A percentile compares a stretch with the other conserved stretches of the same genome.
Evolutionary conservation across 2,329 filamentous ascomycete species (phyloP).

Genomic region (Graphilbum ipis-grandicollis): DNA sequence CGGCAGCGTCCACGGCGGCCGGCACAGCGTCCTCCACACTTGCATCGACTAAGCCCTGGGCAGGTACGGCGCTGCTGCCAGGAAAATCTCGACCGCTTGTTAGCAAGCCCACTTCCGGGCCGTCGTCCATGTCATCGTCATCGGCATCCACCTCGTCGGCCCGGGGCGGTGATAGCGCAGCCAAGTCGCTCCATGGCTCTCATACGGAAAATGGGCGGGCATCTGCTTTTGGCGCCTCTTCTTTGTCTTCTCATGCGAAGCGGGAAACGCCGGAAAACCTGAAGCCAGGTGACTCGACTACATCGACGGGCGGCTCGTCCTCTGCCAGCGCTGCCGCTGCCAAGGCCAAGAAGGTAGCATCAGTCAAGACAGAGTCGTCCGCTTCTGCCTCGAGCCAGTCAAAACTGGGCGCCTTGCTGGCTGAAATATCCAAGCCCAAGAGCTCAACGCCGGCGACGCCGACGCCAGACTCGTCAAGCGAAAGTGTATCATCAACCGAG

Average conservation of each 20-base stretch:
- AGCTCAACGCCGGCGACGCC: conserved; percentile 23
- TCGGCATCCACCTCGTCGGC: too few relatives aligned
- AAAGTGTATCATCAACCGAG: conserved; percentile 31
- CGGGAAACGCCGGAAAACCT: background rate
- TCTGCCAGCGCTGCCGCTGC: background rate
- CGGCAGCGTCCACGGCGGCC: conserved; percentile 11
- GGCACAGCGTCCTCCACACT: conserved; percentile 7
- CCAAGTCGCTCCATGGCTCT: background rate
- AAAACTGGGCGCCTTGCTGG: conserved; percentile 36
- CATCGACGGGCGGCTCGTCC: background rate
- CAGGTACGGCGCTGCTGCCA: conserved; percentile 20
- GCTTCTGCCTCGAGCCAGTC: conserved; percentile 19
- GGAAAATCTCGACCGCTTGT: conserved; percentile 29
- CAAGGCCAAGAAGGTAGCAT: conserved; percentile 11
- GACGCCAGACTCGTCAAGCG: conserved; percentile 22
- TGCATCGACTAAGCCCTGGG: conserved; percentile 11
- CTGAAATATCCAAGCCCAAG: conserved; percentile 32
- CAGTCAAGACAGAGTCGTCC: conserved; percentile 15
- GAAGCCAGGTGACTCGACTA: background rate
- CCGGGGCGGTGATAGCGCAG: background rate
- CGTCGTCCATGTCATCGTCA: conserved; percentile 3
- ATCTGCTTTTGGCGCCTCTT: background rate
- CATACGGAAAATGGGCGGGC: background rate
- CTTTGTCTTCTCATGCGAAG: background rate
- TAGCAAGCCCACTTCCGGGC: conserved; percentile 19